phyloP scores from a whole-genome alignment of 2,329 filamentous ascomycete genomes.

The Fusarium xyrophilum region DNA sequence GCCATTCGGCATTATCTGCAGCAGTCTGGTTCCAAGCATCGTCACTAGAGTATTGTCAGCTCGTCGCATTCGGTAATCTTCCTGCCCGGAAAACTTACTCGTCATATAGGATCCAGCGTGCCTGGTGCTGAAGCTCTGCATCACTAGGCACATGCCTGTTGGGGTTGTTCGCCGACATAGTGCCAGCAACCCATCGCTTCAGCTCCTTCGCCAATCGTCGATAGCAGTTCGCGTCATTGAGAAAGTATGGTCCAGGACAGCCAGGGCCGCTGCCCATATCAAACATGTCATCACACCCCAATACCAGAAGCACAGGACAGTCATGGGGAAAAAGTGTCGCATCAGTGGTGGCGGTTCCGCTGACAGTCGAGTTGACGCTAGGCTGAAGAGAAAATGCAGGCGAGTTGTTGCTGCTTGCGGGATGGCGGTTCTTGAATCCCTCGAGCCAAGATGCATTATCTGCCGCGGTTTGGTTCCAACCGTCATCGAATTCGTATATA shows the following conservation, averaged over 20 bases:
- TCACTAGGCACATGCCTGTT: conserved; percentile 65
- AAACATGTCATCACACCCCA: conserved; percentile 4
- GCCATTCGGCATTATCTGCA: conserved; percentile 69
- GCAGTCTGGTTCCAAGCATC: conserved; percentile 71
- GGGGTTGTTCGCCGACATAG: conserved; percentile 66
- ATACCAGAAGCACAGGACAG: conserved; percentile 8
- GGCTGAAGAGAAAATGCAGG: conserved; percentile 36
- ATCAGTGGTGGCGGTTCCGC: conserved; percentile 25
- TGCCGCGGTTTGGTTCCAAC: conserved; percentile 69
- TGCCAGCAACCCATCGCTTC: conserved; percentile 57
- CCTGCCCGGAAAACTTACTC: conserved; percentile 53
- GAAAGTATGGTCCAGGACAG: conserved; percentile 51
- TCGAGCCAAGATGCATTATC: conserved; percentile 63
- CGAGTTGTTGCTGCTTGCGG: conserved; percentile 33
- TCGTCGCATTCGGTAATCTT: neutral
- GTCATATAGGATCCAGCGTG: conserved; percentile 68
- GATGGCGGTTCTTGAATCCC: conserved; percentile 59
- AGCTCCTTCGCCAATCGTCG: conserved; percentile 62
- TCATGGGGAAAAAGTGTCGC: conserved; percentile 26
- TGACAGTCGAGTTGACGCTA: conserved; percentile 25
- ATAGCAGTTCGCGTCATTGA: conserved; percentile 68
- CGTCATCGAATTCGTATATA: conserved; percentile 67
- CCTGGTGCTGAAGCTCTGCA: conserved; percentile 69
- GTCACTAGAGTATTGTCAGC: conserved; percentile 52
- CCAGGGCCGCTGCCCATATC: conserved; percentile 7